These are phyloP conservation scores for Talaromyces albobiverticillius DNA, from an alignment of 2,329 filamentous ascomycete species.

Conservation along the genomic window DNA sequence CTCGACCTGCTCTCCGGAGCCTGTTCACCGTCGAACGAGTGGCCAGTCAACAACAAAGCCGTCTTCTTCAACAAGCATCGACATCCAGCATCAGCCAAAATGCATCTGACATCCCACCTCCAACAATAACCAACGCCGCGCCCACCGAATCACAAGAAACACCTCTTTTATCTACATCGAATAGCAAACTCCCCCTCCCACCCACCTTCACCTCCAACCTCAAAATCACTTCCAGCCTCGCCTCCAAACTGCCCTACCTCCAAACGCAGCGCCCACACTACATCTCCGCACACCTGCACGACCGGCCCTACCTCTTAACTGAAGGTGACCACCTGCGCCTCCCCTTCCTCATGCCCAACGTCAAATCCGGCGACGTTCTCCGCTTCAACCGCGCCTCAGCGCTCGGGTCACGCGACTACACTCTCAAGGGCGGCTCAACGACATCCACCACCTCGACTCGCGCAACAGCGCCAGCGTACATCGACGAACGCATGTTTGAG, in stretches of 20 bases:
- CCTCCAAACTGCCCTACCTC: constrained; percentile 44
- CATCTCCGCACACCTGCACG: constrained; percentile 47
- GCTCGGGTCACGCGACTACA: constrained; percentile 86
- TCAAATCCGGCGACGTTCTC: constrained; percentile 77
- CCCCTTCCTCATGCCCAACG: constrained; percentile 74
- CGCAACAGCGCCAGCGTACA: no score
- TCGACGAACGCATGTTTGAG: constrained; percentile 80
- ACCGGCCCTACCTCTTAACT: constrained; percentile 50
- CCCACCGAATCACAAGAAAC: constrained; percentile 13
- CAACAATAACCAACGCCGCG: constrained; percentile 10
- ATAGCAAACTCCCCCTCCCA: constrained; percentile 33
- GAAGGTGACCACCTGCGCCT: constrained; percentile 72
- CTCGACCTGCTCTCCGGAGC: constrained; percentile 31
- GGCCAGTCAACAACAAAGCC: constrained; percentile 23
- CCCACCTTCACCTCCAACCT: constrained; percentile 38
- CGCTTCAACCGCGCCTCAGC: constrained; percentile 81
- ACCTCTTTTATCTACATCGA: constrained; percentile 9
- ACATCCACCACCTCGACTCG: no score
- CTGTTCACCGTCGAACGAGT: constrained; percentile 25
- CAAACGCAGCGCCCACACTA: constrained; percentile 46
- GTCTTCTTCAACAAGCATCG: constrained; percentile 38
- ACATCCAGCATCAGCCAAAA: constrained; percentile 25
- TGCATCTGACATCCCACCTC: constrained; percentile 24
- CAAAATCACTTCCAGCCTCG: constrained; percentile 40
- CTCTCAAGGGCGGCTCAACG: constrained; percentile 77